Evolutionary conservation across 2,329 filamentous ascomycete genomes (phyloP).

Genomic region (Falciphora oryzae): DNA sequence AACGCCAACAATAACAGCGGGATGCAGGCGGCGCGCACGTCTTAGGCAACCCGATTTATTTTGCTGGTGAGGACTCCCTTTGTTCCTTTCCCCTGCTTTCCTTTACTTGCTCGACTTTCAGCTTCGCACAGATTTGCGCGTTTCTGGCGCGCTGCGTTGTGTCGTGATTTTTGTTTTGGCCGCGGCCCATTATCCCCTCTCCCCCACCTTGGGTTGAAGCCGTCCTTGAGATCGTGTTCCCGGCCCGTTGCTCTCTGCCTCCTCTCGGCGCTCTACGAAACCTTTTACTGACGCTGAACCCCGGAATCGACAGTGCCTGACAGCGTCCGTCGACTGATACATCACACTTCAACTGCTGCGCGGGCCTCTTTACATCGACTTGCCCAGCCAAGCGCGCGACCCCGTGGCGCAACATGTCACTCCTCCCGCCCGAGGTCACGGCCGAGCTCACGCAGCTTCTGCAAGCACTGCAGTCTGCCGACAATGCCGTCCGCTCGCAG

Average conservation of each 20-base stretch:
- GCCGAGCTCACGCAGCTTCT: conserved; percentile 80
- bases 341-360: not conserved
- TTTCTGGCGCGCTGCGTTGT: not conserved
- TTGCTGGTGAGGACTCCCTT: not conserved
- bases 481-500: conserved; percentile 78
- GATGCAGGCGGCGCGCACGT: not conserved
- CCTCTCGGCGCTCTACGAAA: not conserved
- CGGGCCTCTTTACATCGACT: not conserved
- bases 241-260: not conserved
- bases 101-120: not conserved
- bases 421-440: conserved; percentile 79
- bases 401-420: conserved; percentile 56
- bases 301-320: not conserved
- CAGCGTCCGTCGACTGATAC: not conserved
- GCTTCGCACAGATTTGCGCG: not conserved
- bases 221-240: not conserved
- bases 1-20: not conserved
- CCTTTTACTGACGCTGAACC: not conserved
- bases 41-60: not conserved
- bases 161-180: not conserved
- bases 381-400: not conserved
- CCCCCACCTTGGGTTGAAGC: not conserved
- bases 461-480: conserved; percentile 79
- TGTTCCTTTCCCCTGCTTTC: not conserved
- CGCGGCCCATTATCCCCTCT: not conserved